Evolutionary conservation across 768 basidiomycete genomes (phyloP), one percentile per base, ranked within the genome.

Genomic region (Termitomyces sp.): DNA sequence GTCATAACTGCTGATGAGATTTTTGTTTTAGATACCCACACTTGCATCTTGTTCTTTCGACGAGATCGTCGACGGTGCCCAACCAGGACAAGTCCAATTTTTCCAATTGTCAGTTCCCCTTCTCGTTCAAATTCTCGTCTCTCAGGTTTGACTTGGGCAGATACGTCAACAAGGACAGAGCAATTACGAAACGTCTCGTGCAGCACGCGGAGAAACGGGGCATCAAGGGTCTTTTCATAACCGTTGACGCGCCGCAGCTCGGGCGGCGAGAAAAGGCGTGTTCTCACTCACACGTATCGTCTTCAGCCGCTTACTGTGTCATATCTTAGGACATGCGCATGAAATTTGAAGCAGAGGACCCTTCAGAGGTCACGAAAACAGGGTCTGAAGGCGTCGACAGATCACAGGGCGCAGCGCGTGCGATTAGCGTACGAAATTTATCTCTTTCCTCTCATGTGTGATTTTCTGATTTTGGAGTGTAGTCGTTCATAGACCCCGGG

Each of bases 211-310:
- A 95, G 71, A 75, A 80, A 61, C 84, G 94, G 27, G 96, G 96
- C 2, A 83, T 99, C 67, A 95, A 94, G 69, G 96, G 81, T 4
- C 76, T 98, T 13, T 98, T 98, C 72, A 97, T 98, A 69, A 98
- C 96, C 0, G 96, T 98, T 27, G 96, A 98, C 73, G 96, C 96
- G 0, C 96, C 96, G 6, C 94, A 97, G 63, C 85, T 98, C 10
- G 96, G 96, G 44, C 83, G 94, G 13, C 82, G 95, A 58, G 94
- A 96, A 70, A 94, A 95, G 74, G 84, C 75, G 55, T 43, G 9
- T 39, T n/a, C n/a, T n/a, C n/a, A n/a, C n/a, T n/a, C n/a, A n/a
- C n/a, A n/a, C n/a, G n/a, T n/a, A n/a, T n/a, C 20, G 27, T 24
- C 20, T 22, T 32, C 20, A 39, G 36, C 26, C 10, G n/a, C 4